Percentiles rank a stretch among this genome's conserved stretches.
Evolutionary conservation across 2,329 filamentous ascomycete species (phyloP).

Genomic region (Delphinella strobiligena): DNA sequence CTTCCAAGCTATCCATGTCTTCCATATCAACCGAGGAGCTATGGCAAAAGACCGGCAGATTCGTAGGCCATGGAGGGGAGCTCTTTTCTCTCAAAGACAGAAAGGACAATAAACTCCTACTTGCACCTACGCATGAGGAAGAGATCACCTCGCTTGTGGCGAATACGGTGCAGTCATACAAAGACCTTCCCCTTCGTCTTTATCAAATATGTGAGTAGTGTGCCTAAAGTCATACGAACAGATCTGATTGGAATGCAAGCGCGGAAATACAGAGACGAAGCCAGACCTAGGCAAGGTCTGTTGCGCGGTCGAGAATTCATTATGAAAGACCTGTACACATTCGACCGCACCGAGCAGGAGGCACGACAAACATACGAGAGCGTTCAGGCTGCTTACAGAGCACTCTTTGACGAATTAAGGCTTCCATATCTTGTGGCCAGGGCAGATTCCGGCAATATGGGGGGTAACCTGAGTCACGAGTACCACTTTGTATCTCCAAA

Average conservation of each 20-base stretch:
- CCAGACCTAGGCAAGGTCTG: conserved; percentile 75
- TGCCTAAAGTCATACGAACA: not conserved
- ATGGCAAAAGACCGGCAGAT: conserved; percentile 73
- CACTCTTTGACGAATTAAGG: conserved; percentile 70
- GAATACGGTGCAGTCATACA: conserved; percentile 65
- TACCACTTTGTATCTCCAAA: conserved; percentile 72
- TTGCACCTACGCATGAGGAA: conserved; percentile 92
- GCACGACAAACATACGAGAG: conserved; percentile 70
- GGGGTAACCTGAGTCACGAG: conserved; percentile 84
- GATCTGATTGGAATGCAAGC: conserved; percentile 36
- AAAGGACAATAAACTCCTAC: conserved; percentile 59
- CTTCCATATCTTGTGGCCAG: conserved; percentile 75
- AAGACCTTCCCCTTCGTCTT: conserved; percentile 69
- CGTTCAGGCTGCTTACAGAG: conserved; percentile 61
- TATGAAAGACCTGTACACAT: conserved; percentile 98
- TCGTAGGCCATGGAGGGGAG: conserved; percentile 64
- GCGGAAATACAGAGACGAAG: conserved; percentile 89
- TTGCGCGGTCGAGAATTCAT: conserved; percentile 81
- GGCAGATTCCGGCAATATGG: conserved; percentile 93
- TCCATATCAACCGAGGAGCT: conserved; percentile 74
- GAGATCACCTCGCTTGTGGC: conserved; percentile 80
- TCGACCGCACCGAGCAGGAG: conserved; percentile 56
- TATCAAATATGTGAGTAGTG: conserved; percentile 70
- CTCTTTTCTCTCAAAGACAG: conserved; percentile 73
- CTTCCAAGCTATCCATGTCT: conserved; percentile 71